A percentile compares a stretch with the other conserved stretches of the same genome.
Evolutionary conservation across 768 basidiomycete genomes (phyloP).

Genomic region (Suillus discolor): DNA sequence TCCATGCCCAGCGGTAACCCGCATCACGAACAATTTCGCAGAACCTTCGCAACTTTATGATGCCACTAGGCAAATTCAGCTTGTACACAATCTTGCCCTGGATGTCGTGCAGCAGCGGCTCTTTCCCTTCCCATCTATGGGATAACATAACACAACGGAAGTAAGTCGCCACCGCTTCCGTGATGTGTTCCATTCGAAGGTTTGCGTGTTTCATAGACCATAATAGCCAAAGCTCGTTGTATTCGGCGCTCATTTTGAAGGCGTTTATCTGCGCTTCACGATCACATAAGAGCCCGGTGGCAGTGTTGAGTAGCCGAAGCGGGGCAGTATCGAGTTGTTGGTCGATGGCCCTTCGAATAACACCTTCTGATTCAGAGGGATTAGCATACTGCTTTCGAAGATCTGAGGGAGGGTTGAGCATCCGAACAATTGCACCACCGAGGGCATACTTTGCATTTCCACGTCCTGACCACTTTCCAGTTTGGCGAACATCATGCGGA

Average conservation of each 20-base stretch:
- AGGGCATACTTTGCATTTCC: neutral
- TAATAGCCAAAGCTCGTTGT: neutral
- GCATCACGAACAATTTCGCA: neutral
- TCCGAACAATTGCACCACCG: neutral
- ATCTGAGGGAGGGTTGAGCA: neutral
- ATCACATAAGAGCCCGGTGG: neutral
- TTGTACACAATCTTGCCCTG: neutral
- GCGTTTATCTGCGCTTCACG: neutral
- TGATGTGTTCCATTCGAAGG: neutral
- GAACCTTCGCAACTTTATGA: neutral
- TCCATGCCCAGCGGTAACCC: neutral
- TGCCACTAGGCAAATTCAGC: neutral
- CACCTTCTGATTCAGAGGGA: neutral
- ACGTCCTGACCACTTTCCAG: neutral
- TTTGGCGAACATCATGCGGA: neutral
- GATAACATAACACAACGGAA: neutral
- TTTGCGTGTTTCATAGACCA: neutral
- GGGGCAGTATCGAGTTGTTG: neutral
- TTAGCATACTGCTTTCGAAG: neutral
- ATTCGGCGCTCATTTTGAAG: neutral
- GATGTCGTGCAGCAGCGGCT: neutral
- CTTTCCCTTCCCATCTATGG: neutral
- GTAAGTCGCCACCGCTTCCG: neutral
- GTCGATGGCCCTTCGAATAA: neutral
- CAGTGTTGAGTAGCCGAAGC: neutral